A percentile compares a stretch with the other conserved stretches of the same genome.
Evolutionary conservation across 2,329 filamentous ascomycete genomes (phyloP).

Genomic region (Ceratocystis eucalypticola): DNA sequence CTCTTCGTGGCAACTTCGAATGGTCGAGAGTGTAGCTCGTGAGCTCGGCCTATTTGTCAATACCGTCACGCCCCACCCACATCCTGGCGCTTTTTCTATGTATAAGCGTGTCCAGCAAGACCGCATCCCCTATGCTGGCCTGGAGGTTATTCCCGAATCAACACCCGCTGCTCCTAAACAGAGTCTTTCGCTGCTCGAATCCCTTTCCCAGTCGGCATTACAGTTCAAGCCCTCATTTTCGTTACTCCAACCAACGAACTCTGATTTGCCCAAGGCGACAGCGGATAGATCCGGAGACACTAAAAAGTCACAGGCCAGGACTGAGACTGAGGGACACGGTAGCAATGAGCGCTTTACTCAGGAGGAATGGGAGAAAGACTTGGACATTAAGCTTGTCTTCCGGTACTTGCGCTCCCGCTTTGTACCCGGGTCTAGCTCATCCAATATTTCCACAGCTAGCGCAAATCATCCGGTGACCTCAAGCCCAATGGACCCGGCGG

Average conservation of each 20-base stretch:
- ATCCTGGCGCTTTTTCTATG: slow-evolving; percentile 78
- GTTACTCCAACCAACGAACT: slow-evolving; percentile 23
- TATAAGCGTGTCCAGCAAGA: slow-evolving; percentile 54
- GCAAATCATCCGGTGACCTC: slow-evolving; percentile 34
- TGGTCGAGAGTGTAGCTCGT: slow-evolving; percentile 71
- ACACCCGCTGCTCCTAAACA: slow-evolving; percentile 20
- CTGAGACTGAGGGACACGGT: background rate
- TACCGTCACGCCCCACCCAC: slow-evolving; percentile 55
- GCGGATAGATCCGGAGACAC: background rate
- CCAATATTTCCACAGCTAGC: slow-evolving; percentile 32
- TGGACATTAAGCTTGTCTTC: slow-evolving; percentile 87
- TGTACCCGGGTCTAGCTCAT: slow-evolving; percentile 33
- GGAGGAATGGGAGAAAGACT: slow-evolving; percentile 86
- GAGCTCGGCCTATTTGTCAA: slow-evolving; percentile 77
- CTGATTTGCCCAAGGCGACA: slow-evolving; percentile 20
- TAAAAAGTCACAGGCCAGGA: background rate
- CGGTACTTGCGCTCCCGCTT: slow-evolving; percentile 71
- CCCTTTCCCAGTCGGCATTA: slow-evolving; percentile 14
- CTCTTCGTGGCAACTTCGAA: slow-evolving; percentile 56
- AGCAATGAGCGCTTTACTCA: slow-evolving; percentile 37
- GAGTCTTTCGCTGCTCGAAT: slow-evolving; percentile 17
- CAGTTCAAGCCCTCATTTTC: slow-evolving; percentile 20
- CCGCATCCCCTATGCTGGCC: slow-evolving; percentile 63
- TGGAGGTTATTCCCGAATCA: slow-evolving; percentile 50
- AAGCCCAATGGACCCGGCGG: slow-evolving; percentile 50